Percentiles rank a stretch among this genome's conserved stretches.
phyloP scores from a whole-genome alignment of 2,329 filamentous ascomycete genomes.

The Trichoderma sp. region DNA sequence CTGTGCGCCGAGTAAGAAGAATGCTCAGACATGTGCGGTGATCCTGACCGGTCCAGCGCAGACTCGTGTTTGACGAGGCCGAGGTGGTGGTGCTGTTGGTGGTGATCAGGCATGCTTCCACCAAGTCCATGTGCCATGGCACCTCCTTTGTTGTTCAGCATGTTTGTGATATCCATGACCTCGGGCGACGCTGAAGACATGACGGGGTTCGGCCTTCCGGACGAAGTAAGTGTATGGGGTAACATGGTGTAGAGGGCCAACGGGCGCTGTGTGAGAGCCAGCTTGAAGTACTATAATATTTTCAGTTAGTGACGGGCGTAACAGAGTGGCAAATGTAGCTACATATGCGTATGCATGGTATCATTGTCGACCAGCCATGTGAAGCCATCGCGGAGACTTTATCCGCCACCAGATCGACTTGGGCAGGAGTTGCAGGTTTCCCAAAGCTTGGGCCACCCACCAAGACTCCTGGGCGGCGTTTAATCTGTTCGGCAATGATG shows the following conservation, averaged over 20 bases:
- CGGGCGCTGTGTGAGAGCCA: not conserved
- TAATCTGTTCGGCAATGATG: not conserved
- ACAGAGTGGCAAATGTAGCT: not conserved
- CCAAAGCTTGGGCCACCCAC: slow-evolving; percentile 24
- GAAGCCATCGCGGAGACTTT: slow-evolving; percentile 13
- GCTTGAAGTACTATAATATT: not conserved
- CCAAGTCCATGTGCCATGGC: slow-evolving; percentile 39
- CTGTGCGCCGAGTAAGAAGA: slow-evolving; percentile 59
- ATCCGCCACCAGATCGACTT: not conserved
- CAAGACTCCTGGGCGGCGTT: slow-evolving; percentile 9
- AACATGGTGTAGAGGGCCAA: slow-evolving; percentile 20
- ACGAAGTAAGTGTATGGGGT: slow-evolving; percentile 23
- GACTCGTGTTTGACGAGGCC: slow-evolving; percentile 44
- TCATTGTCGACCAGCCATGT: not conserved
- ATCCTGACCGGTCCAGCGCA: slow-evolving; percentile 58
- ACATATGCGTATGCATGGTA: not conserved
- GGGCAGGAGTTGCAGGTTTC: slow-evolving; percentile 14
- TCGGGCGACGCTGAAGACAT: slow-evolving; percentile 51
- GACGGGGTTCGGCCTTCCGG: slow-evolving; percentile 43
- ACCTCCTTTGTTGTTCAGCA: slow-evolving; percentile 55
- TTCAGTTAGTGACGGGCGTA: not conserved
- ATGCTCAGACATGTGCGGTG: slow-evolving; percentile 63
- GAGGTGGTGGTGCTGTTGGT: slow-evolving; percentile 38
- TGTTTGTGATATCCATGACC: slow-evolving; percentile 58
- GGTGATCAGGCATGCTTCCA: slow-evolving; percentile 39